These are phyloP conservation scores for Trametes polyzona DNA, from an alignment of 1,284 basidiomycete genomes.

Conservation along the genomic window DNA sequence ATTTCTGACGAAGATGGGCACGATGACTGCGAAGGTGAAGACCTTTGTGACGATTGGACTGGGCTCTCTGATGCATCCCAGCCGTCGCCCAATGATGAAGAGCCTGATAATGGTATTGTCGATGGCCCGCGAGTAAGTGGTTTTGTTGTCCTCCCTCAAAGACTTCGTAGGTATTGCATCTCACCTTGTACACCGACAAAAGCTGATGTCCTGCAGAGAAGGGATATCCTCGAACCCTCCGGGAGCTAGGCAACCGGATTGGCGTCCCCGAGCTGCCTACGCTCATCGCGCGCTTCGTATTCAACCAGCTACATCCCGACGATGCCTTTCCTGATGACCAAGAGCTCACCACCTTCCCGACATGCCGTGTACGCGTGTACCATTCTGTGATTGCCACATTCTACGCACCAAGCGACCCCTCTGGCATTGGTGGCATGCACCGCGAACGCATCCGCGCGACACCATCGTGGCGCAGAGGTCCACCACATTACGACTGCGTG, in stretches of 20 bases:
- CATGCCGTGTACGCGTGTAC: slow-evolving; percentile 1
- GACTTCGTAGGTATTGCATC: not conserved
- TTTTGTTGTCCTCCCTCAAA: not conserved
- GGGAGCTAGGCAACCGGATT: not conserved
- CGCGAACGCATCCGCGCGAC: slow-evolving; percentile 25
- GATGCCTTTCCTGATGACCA: not conserved
- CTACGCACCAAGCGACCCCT: slow-evolving; percentile 34
- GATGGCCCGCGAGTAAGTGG: not conserved
- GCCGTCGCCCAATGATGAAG: not conserved
- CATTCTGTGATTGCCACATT: slow-evolving; percentile 22
- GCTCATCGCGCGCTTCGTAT: not conserved
- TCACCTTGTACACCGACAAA: not conserved
- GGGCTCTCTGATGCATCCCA: too few relatives aligned
- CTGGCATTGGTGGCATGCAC: slow-evolving; percentile 30
- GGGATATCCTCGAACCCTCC: not conserved
- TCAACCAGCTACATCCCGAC: not conserved
- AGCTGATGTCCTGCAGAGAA: not conserved
- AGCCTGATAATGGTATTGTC: not conserved
- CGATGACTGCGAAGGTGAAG: not conserved
- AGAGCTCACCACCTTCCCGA: not conserved
- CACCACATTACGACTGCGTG: slow-evolving; percentile 12
- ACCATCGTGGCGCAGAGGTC: slow-evolving; percentile 18
- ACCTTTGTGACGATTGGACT: too few relatives aligned
- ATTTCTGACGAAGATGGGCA: not conserved
- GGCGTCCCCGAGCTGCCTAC: not conserved